Conservation (phyloP, 2,329 filamentous ascomycete genomes). For the Xylariaceae sp. region DNA sequence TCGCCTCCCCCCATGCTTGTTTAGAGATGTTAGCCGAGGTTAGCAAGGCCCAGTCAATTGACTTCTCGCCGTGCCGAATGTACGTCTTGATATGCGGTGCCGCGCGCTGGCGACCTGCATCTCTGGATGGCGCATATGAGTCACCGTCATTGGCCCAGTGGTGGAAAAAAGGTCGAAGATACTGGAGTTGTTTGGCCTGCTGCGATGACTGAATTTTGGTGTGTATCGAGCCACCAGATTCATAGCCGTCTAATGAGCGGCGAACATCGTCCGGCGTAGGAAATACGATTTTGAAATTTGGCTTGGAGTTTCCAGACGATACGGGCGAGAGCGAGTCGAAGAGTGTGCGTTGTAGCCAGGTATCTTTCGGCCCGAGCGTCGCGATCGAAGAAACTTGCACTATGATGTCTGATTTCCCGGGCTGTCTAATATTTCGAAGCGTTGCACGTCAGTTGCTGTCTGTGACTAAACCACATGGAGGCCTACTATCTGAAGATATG, state of each 20-base stretch:
- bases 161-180: slow-evolving; percentile 65
- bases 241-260: slow-evolving; percentile 71
- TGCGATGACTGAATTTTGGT: slow-evolving; percentile 67
- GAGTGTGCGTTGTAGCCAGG: slow-evolving; percentile 66
- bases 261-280: slow-evolving; percentile 78
- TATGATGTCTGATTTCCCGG: slow-evolving; percentile 46
- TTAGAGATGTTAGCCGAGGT: slow-evolving; percentile 91
- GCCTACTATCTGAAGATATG: too few species aligned
- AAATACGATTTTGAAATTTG: slow-evolving; percentile 69
- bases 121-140: slow-evolving; percentile 19
- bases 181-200: slow-evolving; percentile 70
- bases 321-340: slow-evolving; percentile 44
- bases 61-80: slow-evolving; percentile 56
- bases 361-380: slow-evolving; percentile 65
- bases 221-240: slow-evolving; percentile 75
- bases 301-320: slow-evolving; percentile 25
- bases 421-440: slow-evolving; percentile 9
- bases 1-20: slow-evolving; percentile 77
- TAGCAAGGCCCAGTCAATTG: slow-evolving; percentile 78
- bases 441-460: too few species aligned
- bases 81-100: slow-evolving; percentile 92
- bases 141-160: slow-evolving; percentile 68
- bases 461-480: too few species aligned
- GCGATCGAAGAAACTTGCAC: slow-evolving; percentile 78
- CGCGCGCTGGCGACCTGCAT: slow-evolving; percentile 62